Evolutionary conservation across 2,329 filamentous ascomycete species (phyloP).

Genomic region (Ophiostoma fasciatum): DNA sequence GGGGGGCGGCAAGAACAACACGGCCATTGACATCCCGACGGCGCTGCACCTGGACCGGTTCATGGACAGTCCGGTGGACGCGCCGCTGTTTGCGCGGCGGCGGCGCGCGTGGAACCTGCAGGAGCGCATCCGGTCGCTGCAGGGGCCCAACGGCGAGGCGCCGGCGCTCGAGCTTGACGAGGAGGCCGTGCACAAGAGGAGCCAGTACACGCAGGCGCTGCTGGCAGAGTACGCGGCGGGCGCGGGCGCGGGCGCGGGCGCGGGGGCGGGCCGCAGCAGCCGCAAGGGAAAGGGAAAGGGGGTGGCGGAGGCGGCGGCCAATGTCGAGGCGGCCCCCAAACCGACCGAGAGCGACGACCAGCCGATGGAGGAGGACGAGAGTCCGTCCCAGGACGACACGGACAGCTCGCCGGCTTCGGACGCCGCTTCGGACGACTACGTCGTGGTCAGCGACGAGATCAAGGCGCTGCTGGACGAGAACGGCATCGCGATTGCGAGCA

Average conservation of each 20-base stretch:
- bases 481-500: constrained; percentile 15
- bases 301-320: no score
- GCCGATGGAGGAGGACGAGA: not conserved
- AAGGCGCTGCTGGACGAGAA: constrained; percentile 18
- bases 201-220: constrained; percentile 4
- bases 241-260: not conserved
- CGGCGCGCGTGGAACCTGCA: constrained; percentile 64
- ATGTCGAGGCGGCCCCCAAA: not conserved
- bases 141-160: constrained; percentile 21
- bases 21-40: constrained; percentile 66
- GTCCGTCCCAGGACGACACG: not conserved
- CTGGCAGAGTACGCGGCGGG: not conserved
- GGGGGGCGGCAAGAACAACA: constrained; percentile 59
- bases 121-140: constrained; percentile 41
- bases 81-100: constrained; percentile 47
- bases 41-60: constrained; percentile 80
- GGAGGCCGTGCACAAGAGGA: not conserved
- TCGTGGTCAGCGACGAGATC: constrained; percentile 10
- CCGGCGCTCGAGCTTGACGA: not conserved
- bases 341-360: not conserved
- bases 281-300: no score
- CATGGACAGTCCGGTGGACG: constrained; percentile 50
- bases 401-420: no score
- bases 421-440: no score
- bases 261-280: no score